Conservation (phyloP, 768 basidiomycete genomes). For the Leccinum fibrillosum region DNA sequence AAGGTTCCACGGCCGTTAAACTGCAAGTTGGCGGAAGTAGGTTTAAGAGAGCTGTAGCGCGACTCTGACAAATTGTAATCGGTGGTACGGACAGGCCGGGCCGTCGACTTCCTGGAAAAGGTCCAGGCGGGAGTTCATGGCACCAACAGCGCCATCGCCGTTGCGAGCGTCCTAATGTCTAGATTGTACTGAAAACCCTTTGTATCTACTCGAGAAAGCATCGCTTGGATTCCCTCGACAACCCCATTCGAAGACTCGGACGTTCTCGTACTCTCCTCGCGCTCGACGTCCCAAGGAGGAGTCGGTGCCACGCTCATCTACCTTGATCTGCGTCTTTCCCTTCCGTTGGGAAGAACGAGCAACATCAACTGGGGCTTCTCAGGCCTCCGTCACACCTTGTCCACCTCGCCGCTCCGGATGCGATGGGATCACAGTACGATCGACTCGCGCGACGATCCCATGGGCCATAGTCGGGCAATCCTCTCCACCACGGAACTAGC, state of each 20-base stretch:
- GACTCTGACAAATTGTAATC: too few species aligned
- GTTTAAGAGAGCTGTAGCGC: too few species aligned
- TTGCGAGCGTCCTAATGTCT: not conserved
- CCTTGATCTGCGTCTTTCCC: slow-evolving; percentile 26
- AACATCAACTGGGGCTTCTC: slow-evolving; percentile 23
- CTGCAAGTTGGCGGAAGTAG: too few species aligned
- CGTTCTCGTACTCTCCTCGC: slow-evolving; percentile 28
- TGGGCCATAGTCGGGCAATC: too few species aligned
- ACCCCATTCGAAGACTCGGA: slow-evolving; percentile 24
- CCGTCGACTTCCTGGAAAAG: too few species aligned
- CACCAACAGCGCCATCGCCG: too few species aligned
- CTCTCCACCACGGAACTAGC: too few species aligned
- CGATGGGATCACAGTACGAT: slow-evolving; percentile 20
- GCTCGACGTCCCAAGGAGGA: slow-evolving; percentile 14
- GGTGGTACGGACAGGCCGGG: too few species aligned
- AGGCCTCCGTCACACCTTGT: slow-evolving; percentile 21
- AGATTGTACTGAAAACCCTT: slow-evolving; percentile 16
- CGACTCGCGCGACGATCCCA: slow-evolving; percentile 15
- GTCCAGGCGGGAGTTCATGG: too few species aligned
- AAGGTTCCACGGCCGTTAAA: too few species aligned
- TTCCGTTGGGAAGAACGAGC: slow-evolving; percentile 16
- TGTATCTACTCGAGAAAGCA: slow-evolving; percentile 20
- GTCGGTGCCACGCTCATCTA: slow-evolving; percentile 20
- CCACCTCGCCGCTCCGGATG: slow-evolving; percentile 13
- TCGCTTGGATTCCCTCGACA: slow-evolving; percentile 19